Evolutionary conservation across 805 yeast species (phyloP).

Genomic region (Candida vartiovaarae): DNA sequence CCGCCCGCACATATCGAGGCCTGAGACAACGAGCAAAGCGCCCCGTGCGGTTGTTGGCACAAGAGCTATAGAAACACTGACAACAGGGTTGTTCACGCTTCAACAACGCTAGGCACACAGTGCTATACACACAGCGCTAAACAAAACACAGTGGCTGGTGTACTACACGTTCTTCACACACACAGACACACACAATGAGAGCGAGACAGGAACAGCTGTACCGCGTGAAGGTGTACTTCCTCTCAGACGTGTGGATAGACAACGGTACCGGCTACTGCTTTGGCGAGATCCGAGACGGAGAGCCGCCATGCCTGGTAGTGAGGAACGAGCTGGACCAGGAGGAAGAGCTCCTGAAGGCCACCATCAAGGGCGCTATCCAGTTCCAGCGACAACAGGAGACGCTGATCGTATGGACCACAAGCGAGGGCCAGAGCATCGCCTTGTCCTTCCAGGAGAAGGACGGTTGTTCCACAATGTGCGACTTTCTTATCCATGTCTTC

Average conservation of each 20-base stretch:
- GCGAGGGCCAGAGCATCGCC: slow-evolving; percentile 68
- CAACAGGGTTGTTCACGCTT: too few species aligned
- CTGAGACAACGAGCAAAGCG: too few species aligned
- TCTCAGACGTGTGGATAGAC: slow-evolving; percentile 84
- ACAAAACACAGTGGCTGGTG: background rate
- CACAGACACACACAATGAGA: too few species aligned
- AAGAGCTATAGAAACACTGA: too few species aligned
- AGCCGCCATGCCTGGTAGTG: slow-evolving; percentile 59
- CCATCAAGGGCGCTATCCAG: slow-evolving; percentile 67
- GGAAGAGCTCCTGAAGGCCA: slow-evolving; percentile 55
- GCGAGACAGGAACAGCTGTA: slow-evolving; percentile 37
- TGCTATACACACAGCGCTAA: too few species aligned
- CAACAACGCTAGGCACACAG: too few species aligned
- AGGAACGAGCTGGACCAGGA: slow-evolving; percentile 57
- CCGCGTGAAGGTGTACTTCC: slow-evolving; percentile 84
- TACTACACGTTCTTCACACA: too few species aligned
- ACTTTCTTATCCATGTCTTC: slow-evolving; percentile 66
- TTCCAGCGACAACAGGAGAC: slow-evolving; percentile 95
- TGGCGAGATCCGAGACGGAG: slow-evolving; percentile 44
- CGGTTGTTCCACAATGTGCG: slow-evolving; percentile 81
- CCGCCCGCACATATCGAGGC: too few species aligned
- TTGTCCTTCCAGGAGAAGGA: slow-evolving; percentile 86
- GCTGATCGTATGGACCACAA: slow-evolving; percentile 87
- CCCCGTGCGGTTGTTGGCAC: too few species aligned
- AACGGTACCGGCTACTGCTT: slow-evolving; percentile 87